These are phyloP conservation scores for Ambrosia trifida DNA, from an alignment of 129 eudicot genomes.

Conservation along the genomic window DNA sequence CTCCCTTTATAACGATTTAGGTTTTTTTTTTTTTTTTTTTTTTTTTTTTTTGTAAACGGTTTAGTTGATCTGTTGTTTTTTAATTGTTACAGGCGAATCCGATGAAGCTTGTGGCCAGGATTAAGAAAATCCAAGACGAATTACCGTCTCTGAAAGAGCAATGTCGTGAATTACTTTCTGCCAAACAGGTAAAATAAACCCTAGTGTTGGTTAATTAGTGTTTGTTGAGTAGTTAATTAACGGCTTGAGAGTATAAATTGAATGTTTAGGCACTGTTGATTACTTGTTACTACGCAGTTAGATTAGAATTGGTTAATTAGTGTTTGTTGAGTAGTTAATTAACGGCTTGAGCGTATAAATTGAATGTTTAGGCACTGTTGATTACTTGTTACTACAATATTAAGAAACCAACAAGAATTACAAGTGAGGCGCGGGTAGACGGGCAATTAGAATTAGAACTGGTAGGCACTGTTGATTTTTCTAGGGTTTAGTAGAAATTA, in stretches of 20 bases:
- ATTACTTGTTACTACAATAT: neutral
- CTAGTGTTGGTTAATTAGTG: neutral
- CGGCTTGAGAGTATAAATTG: neutral
- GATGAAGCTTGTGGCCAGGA: conserved; percentile 75
- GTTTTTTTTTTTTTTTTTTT: neutral
- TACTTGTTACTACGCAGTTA: neutral
- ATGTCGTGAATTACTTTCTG: conserved; percentile 83
- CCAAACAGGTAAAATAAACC: conserved; percentile 62
- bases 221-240: neutral
- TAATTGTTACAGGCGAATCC: conserved; percentile 65
- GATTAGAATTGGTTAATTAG: neutral
- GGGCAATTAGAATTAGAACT: neutral
- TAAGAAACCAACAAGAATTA: too few relatives aligned
- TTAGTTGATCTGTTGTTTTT: neutral
- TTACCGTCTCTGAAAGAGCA: conserved; percentile 62
- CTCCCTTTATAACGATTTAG: neutral
- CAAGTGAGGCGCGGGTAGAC: too few relatives aligned
- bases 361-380: neutral
- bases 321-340: neutral
- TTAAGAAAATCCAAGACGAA: conserved; percentile 79
- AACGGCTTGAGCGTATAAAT: neutral
- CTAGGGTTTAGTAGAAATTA: conserved; percentile 3
- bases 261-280: neutral
- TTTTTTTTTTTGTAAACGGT: neutral
- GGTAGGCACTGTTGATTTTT: neutral